Evolutionary conservation across 1,139 yeast species (phyloP).

Genomic region (Nakaseomyces bracarensis): DNA sequence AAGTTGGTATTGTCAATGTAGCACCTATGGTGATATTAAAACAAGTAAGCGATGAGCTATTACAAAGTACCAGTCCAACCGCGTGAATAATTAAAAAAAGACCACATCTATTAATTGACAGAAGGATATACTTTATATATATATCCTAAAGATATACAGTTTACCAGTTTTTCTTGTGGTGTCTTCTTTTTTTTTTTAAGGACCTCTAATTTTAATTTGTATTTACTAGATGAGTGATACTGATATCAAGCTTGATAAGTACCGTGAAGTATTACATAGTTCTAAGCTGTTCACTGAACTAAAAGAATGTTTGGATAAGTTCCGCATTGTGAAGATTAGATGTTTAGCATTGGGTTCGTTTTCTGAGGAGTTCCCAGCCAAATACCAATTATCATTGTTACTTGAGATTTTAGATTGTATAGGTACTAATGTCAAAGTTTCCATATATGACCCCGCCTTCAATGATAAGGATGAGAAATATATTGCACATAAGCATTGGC

Average conservation of each 20-base stretch:
- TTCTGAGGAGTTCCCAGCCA: conserved; percentile 45
- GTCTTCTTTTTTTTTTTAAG: not conserved
- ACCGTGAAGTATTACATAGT: conserved; percentile 16
- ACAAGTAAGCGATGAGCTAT: no score
- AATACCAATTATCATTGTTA: conserved; percentile 57
- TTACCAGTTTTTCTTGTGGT: not conserved
- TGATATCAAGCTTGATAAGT: not conserved
- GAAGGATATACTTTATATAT: no score
- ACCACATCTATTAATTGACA: no score
- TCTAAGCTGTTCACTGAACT: conserved; percentile 30
- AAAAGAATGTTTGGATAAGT: conserved; percentile 11
- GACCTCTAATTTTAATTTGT: not conserved
- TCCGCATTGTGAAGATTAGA: conserved; percentile 35
- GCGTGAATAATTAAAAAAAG: no score
- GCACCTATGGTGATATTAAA: no score
- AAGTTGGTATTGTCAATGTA: no score
- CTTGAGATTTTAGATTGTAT: conserved; percentile 32
- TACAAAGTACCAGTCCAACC: no score
- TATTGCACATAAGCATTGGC: conserved; percentile 27
- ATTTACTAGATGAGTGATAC: no score
- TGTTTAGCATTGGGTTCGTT: conserved; percentile 74
- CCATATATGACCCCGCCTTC: conserved; percentile 62
- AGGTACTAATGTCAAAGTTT: conserved; percentile 29
- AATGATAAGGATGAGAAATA: conserved; percentile 37
- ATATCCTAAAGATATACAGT: no score